Evolutionary conservation across 371 early-diverging fungal genomes (phyloP).

Genomic region (Batrachochytrium dendrobatidis): DNA sequence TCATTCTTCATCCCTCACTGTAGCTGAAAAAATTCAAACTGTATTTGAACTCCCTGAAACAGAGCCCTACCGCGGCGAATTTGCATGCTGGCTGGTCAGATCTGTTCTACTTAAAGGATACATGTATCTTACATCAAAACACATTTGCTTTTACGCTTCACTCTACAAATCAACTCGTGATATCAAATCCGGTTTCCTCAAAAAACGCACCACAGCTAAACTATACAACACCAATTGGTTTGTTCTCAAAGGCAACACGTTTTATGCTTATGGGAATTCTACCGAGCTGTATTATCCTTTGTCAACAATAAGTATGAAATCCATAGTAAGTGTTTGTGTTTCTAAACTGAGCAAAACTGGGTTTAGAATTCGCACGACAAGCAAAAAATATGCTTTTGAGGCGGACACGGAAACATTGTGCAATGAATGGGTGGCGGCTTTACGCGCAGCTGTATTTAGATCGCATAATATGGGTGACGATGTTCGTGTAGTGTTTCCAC

Average conservation of each 20-base stretch:
- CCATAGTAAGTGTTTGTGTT: constrained; percentile 44
- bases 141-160: constrained; percentile 65
- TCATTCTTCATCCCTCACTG: too few species aligned
- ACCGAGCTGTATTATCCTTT: constrained; percentile 62
- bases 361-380: constrained; percentile 50
- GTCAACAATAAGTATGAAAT: constrained; percentile 61
- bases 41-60: constrained; percentile 51
- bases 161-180: constrained; percentile 42
- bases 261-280: constrained; percentile 56
- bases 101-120: constrained; percentile 62
- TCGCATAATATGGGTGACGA: constrained; percentile 57
- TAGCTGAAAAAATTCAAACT: constrained; percentile 51
- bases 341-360: constrained; percentile 44
- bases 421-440: constrained; percentile 50
- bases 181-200: constrained; percentile 59
- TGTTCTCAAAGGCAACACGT: constrained; percentile 55
- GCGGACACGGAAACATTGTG: constrained; percentile 40
- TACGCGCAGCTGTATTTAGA: constrained; percentile 57
- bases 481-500: constrained; percentile 40
- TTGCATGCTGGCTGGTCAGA: constrained; percentile 63
- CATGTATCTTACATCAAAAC: constrained; percentile 60
- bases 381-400: constrained; percentile 45
- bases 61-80: constrained; percentile 51
- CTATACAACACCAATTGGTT: constrained; percentile 58
- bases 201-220: constrained; percentile 38